Conservation (phyloP, 257 asterid genomes). For the Przewalskia tangutica region DNA sequence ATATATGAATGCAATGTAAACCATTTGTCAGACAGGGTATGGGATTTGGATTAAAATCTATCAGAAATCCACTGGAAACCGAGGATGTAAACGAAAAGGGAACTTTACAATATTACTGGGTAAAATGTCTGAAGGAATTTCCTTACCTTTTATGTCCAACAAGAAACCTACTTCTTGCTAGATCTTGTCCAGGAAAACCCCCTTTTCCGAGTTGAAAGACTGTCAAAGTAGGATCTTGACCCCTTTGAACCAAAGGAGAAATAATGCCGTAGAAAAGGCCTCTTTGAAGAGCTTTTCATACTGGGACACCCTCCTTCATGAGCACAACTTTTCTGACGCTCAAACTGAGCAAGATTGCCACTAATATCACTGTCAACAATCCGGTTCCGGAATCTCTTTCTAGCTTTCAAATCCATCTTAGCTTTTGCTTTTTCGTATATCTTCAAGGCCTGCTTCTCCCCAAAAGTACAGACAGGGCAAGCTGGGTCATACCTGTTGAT, state of each 20-base stretch:
- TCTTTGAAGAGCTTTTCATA: conserved; percentile 47
- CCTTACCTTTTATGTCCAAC: conserved; percentile 17
- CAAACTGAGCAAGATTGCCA: conserved; percentile 30
- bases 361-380: conserved; percentile 50
- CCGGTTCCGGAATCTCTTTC: conserved; percentile 54
- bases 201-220: conserved; percentile 36
- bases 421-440: conserved; percentile 84
- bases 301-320: conserved; percentile 47
- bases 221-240: conserved; percentile 33
- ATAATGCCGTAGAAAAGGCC: conserved; percentile 66
- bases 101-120: not conserved
- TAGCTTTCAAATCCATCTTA: conserved; percentile 56
- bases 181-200: conserved; percentile 71
- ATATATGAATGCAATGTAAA: not conserved
- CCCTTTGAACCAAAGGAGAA: conserved; percentile 69
- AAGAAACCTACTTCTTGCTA: conserved; percentile 37
- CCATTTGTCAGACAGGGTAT: not conserved
- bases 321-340: conserved; percentile 38
- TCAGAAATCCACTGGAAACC: not conserved
- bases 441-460: conserved; percentile 68
- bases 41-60: not conserved
- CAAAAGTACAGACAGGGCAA: conserved; percentile 87
- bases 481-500: conserved; percentile 70
- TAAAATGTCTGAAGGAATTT: conserved; percentile 16
- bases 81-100: not conserved